These are phyloP conservation scores for Colletotrichum magnum DNA, from an alignment of 2,329 filamentous ascomycete species.

Conservation along the genomic window DNA sequence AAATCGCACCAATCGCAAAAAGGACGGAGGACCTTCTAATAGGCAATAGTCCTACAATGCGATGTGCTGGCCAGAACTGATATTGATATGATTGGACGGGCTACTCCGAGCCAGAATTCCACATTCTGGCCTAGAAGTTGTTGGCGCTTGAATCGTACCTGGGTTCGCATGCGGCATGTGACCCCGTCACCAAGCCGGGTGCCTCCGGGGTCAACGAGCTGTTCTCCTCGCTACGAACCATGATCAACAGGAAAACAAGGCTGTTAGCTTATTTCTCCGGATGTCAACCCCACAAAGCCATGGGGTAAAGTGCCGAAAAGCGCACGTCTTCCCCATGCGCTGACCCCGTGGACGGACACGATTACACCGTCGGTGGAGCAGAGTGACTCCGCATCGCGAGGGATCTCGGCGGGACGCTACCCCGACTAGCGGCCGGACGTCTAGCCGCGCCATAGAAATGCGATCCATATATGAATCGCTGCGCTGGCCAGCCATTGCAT, in stretches of 20 bases:
- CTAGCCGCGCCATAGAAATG: slow-evolving; percentile 34
- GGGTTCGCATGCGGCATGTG: neutral
- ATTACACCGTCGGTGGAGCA: slow-evolving; percentile 27
- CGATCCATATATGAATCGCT: neutral
- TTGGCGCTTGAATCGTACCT: too few species aligned
- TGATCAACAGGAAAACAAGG: slow-evolving; percentile 1
- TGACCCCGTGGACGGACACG: slow-evolving; percentile 14
- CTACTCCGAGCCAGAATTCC: too few species aligned
- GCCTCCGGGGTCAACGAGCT: neutral
- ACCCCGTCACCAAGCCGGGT: neutral
- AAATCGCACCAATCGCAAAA: too few species aligned
- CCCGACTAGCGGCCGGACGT: slow-evolving; percentile 15
- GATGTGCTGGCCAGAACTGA: too few species aligned
- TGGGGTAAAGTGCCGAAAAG: slow-evolving; percentile 6
- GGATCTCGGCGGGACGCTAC: slow-evolving; percentile 27
- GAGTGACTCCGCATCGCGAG: slow-evolving; percentile 9
- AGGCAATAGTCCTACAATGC: too few species aligned
- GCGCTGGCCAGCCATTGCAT: too few species aligned
- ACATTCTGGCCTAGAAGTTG: too few species aligned
- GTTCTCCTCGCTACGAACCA: neutral
- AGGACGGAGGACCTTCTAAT: too few species aligned
- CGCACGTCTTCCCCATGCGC: slow-evolving; percentile 24
- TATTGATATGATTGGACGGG: too few species aligned
- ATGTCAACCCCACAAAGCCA: slow-evolving; percentile 7
- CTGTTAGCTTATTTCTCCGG: slow-evolving; percentile 17